phyloP scores from a whole-genome alignment of 2,329 filamentous ascomycete genomes.

The Trichoderma arundinaceum region DNA sequence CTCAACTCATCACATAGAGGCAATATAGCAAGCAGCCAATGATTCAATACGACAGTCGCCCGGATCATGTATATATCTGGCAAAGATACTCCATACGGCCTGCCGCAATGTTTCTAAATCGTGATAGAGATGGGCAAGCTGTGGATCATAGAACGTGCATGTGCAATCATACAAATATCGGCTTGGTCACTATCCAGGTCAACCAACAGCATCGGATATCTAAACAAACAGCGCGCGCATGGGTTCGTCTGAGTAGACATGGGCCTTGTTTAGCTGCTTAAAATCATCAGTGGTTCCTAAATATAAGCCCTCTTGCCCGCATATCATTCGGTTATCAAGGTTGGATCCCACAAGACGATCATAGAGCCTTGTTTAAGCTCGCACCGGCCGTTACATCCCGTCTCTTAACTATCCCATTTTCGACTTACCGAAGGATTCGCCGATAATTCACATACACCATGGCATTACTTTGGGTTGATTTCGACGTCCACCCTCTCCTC shows the following conservation, averaged over 20 bases:
- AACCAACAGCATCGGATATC: conserved; percentile 6
- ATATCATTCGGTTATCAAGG: no score
- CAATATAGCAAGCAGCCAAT: not conserved
- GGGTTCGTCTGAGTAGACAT: not conserved
- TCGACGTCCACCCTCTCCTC: not conserved
- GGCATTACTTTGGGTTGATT: not conserved
- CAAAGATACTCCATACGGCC: not conserved
- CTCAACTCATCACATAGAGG: not conserved
- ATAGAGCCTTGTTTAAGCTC: no score
- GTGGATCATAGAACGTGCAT: conserved; percentile 12
- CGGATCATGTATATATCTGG: not conserved
- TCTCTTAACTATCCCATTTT: not conserved
- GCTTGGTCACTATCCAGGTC: not conserved
- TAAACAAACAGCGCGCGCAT: not conserved
- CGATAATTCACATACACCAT: not conserved
- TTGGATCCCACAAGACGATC: no score
- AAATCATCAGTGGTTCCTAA: no score
- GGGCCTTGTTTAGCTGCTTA: not conserved
- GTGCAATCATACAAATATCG: not conserved
- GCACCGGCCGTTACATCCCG: not conserved
- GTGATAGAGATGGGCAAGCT: not conserved
- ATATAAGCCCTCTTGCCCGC: no score
- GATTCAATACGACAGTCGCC: not conserved
- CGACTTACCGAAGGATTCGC: not conserved
- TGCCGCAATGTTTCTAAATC: not conserved